Conservation (phyloP, 1,139 yeast species). For the Lodderomyces jiufengensis region DNA sequence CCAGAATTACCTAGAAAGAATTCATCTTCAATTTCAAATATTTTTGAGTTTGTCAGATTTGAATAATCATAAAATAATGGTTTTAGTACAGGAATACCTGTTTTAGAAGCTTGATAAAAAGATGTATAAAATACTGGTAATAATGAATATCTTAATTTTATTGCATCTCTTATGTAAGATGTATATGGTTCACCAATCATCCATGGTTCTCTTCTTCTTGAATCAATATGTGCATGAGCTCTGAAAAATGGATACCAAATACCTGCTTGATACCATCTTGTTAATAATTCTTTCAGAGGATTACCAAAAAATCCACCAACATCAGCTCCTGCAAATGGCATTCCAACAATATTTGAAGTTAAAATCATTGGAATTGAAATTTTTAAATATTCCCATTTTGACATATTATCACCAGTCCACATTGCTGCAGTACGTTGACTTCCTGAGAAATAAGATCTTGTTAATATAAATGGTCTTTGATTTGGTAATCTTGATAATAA, state of each 20-base stretch:
- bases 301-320: constrained; percentile 96
- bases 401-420: constrained; percentile 98
- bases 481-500: constrained; percentile 45
- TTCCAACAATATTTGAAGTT: constrained; percentile 77
- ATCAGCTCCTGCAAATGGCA: constrained; percentile 95
- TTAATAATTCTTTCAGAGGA: constrained; percentile 73
- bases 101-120: constrained; percentile 60
- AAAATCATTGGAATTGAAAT: constrained; percentile 84
- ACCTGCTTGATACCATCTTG: constrained; percentile 96
- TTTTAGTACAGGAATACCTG: constrained; percentile 68
- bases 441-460: constrained; percentile 86
- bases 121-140: constrained; percentile 79
- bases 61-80: constrained; percentile 63
- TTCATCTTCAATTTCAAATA: constrained; percentile 72
- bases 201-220: constrained; percentile 93
- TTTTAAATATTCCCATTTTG: constrained; percentile 84
- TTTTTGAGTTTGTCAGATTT: constrained; percentile 46
- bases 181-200: constrained; percentile 73
- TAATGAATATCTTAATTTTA: constrained; percentile 67
- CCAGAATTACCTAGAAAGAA: constrained; percentile 76
- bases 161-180: constrained; percentile 64
- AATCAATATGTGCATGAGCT: constrained; percentile 94
- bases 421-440: constrained; percentile 88
- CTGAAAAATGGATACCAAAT: constrained; percentile 95
- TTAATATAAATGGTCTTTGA: constrained; percentile 81